Evolutionary conservation across 1,284 basidiomycete species (phyloP).

Genomic region (Rhodotorula sp.): DNA sequence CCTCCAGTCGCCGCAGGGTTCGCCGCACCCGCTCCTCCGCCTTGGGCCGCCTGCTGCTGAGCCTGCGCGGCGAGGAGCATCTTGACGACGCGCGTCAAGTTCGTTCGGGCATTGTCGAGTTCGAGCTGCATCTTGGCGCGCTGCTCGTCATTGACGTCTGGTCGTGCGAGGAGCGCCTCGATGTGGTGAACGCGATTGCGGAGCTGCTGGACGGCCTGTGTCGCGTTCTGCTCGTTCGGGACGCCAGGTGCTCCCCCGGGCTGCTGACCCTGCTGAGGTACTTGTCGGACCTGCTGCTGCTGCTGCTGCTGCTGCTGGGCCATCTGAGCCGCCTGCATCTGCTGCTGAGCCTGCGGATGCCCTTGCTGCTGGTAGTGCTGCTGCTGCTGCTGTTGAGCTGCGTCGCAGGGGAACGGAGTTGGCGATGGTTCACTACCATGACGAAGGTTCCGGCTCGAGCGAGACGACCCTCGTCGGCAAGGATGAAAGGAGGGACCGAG

Average conservation of each 20-base stretch:
- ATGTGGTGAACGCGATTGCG: slow-evolving; percentile 33
- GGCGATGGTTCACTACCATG: too few relatives aligned
- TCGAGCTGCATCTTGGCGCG: slow-evolving; percentile 33
- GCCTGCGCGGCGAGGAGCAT: slow-evolving; percentile 33
- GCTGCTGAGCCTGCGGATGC: neutral
- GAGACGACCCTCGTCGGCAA: neutral
- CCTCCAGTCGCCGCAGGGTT: neutral
- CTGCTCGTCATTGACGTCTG: slow-evolving; percentile 31
- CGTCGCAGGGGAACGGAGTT: neutral
- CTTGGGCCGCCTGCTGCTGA: slow-evolving; percentile 12
- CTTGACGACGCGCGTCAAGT: slow-evolving; percentile 35
- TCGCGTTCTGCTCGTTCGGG: slow-evolving; percentile 28
- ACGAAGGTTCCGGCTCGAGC: neutral
- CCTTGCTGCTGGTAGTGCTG: slow-evolving; percentile 11
- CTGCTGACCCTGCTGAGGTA: slow-evolving; percentile 3
- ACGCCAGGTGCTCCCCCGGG: neutral
- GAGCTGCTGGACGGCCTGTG: slow-evolving; percentile 33
- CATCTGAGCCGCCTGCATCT: slow-evolving; percentile 5
- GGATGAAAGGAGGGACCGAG: neutral
- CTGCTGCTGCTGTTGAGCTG: slow-evolving; percentile 24
- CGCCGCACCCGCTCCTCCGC: neutral
- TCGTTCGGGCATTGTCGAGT: slow-evolving; percentile 27
- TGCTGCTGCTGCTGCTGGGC: slow-evolving; percentile 9
- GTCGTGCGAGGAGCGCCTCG: slow-evolving; percentile 29
- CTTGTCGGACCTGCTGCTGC: slow-evolving; percentile 1